phyloP scores from a whole-genome alignment of 306 rosid species.

The Arachis stenosperma region DNA sequence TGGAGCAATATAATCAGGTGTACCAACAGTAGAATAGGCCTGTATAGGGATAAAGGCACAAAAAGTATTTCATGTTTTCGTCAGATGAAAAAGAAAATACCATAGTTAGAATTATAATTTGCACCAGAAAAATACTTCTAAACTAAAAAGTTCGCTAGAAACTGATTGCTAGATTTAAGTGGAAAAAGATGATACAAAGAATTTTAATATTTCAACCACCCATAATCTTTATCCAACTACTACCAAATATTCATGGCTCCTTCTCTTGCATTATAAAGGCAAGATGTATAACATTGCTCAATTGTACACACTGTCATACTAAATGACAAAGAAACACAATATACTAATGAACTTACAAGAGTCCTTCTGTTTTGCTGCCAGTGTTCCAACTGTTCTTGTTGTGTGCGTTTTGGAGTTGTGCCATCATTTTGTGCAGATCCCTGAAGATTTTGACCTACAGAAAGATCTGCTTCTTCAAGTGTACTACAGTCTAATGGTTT shows the following conservation, averaged over 20 bases:
- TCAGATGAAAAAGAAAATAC: neutral
- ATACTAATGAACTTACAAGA: constrained; percentile 61
- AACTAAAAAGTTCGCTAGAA: too few species aligned
- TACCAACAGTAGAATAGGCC: constrained; percentile 99
- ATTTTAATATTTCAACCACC: too few species aligned
- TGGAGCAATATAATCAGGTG: constrained; percentile 99
- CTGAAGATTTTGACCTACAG: constrained; percentile 47
- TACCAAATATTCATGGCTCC: too few species aligned
- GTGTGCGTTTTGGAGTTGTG: constrained; percentile 75
- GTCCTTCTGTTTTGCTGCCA: constrained; percentile 98
- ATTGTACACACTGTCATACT: neutral
- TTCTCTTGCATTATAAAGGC: too few species aligned
- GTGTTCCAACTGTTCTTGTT: constrained; percentile 90
- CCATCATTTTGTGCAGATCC: constrained; percentile 64
- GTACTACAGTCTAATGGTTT: constrained; percentile 93
- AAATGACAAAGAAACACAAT: neutral
- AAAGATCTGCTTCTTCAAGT: constrained; percentile 69
- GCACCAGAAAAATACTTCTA: too few species aligned
- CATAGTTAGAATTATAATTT: neutral
- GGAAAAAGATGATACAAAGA: too few species aligned
- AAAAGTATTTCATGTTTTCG: neutral
- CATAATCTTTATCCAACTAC: too few species aligned
- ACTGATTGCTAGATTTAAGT: too few species aligned
- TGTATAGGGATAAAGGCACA: constrained; percentile 33
- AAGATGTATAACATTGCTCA: neutral